Evolutionary conservation across 2,329 filamentous ascomycete genomes (phyloP).

Genomic region (Pseudogymnoascus sp.): DNA sequence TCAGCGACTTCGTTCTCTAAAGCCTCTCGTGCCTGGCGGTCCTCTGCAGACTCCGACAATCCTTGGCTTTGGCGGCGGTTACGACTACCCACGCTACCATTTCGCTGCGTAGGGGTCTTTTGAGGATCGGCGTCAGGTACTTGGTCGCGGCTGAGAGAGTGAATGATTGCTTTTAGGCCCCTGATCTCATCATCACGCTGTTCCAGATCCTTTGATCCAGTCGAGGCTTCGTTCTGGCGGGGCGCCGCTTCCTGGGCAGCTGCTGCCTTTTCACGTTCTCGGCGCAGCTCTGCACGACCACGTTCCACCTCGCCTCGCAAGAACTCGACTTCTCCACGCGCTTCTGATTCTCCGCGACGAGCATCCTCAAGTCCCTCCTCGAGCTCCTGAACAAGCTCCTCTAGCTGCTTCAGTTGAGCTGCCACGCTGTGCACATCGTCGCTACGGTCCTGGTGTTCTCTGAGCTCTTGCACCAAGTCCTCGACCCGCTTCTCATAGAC

Average conservation of each 20-base stretch:
- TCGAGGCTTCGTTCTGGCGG: constrained; percentile 34
- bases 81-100: constrained; percentile 15
- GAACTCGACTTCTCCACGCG: constrained; percentile 91
- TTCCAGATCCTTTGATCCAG: constrained; percentile 67
- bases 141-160: constrained; percentile 78
- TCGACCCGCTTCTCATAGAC: constrained; percentile 93
- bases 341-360: constrained; percentile 86
- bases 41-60: constrained; percentile 44
- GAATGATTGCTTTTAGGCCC: constrained; percentile 94
- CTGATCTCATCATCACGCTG: constrained; percentile 96
- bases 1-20: constrained; percentile 76
- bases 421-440: constrained; percentile 91
- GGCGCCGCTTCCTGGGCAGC: constrained; percentile 47
- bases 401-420: constrained; percentile 84
- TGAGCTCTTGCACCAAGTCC: constrained; percentile 73
- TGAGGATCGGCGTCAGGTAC: constrained; percentile 28
- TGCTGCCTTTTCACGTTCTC: constrained; percentile 77
- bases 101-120: constrained; percentile 25
- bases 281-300: constrained; percentile 75
- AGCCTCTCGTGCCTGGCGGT: constrained; percentile 55
- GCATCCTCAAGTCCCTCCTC: constrained; percentile 96
- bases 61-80: constrained; percentile 33
- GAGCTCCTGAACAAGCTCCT: constrained; percentile 91
- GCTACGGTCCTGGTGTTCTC: constrained; percentile 71
- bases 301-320: constrained; percentile 89